phyloP scores from a whole-genome alignment of 352 stramenopile species.

The Pythium dissotocum region DNA sequence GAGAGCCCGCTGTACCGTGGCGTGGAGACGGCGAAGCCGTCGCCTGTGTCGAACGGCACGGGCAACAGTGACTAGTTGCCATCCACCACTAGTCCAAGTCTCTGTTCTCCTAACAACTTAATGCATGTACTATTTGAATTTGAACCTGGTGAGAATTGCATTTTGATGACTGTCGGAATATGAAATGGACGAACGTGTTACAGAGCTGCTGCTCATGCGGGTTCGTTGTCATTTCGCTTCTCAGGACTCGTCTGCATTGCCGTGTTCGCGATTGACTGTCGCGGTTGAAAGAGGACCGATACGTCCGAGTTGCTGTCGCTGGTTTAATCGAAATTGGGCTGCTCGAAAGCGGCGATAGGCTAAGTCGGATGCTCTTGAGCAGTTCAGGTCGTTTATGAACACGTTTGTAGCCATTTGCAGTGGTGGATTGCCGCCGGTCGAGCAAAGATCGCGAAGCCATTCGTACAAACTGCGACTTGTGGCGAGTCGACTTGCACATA shows the following conservation, averaged over 20 bases:
- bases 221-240: no score
- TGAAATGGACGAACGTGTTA: no score
- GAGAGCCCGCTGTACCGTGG: slow-evolving; percentile 35
- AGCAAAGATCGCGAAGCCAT: neutral
- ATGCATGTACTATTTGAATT: slow-evolving; percentile 10
- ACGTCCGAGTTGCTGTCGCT: no score
- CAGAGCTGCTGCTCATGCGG: no score
- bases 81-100: no score
- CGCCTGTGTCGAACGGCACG: slow-evolving; percentile 12
- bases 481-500: neutral
- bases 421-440: no score
- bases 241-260: no score
- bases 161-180: no score
- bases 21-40: slow-evolving; percentile 18
- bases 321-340: neutral
- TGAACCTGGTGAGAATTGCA: slow-evolving; percentile 11
- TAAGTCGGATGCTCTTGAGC: neutral
- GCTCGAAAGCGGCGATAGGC: neutral
- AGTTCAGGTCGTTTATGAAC: neutral
- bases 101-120: neutral
- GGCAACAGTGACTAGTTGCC: slow-evolving; percentile 36
- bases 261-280: no score
- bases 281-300: no score
- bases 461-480: neutral
- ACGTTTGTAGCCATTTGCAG: neutral